Percentiles rank a stretch among this genome's conserved stretches.
These are phyloP conservation scores for Ophiognomonia clavigignenti-juglandacearum DNA, from an alignment of 2,329 filamentous ascomycete genomes.

Conservation along the genomic window DNA sequence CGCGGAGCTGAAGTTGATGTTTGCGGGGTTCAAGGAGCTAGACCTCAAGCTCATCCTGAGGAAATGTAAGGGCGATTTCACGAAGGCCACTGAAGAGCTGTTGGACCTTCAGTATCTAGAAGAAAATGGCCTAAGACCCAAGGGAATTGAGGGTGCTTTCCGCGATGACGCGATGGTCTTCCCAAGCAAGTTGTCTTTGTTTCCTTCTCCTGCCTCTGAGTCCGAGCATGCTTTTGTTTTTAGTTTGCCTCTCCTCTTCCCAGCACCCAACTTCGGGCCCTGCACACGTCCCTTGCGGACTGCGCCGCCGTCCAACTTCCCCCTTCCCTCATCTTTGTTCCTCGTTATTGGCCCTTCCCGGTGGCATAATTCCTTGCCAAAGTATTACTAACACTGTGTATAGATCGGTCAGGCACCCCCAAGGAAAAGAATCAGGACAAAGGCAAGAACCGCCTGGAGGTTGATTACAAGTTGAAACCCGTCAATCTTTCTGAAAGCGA, in stretches of 20 bases:
- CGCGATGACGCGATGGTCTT: slow-evolving; percentile 41
- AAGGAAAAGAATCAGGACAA: slow-evolving; percentile 11
- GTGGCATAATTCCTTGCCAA: too few species aligned
- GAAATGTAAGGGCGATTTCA: slow-evolving; percentile 62
- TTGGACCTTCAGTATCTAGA: slow-evolving; percentile 76
- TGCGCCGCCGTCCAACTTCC: too few species aligned
- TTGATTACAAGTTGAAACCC: slow-evolving; percentile 13
- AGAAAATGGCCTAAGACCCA: slow-evolving; percentile 56
- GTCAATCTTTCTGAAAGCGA: slow-evolving; percentile 6
- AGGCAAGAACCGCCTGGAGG: slow-evolving; percentile 11
- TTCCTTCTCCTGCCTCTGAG: neutral
- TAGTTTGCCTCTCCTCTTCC: too few species aligned
- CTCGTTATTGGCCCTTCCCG: slow-evolving; percentile 6
- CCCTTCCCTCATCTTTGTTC: too few species aligned
- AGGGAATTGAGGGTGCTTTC: slow-evolving; percentile 80
- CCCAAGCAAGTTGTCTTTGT: slow-evolving; percentile 24
- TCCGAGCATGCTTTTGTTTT: too few species aligned
- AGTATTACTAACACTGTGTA: neutral
- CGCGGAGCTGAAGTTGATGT: slow-evolving; percentile 61
- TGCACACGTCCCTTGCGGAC: too few species aligned
- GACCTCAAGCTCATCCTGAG: slow-evolving; percentile 64
- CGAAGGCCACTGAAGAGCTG: slow-evolving; percentile 71
- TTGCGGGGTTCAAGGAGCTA: slow-evolving; percentile 61
- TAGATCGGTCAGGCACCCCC: slow-evolving; percentile 4
- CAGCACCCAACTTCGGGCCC: too few species aligned